Base-by-base conservation (phyloP, 192 early-diverging fungal species). In the Backusella tarrabulga region DNA sequence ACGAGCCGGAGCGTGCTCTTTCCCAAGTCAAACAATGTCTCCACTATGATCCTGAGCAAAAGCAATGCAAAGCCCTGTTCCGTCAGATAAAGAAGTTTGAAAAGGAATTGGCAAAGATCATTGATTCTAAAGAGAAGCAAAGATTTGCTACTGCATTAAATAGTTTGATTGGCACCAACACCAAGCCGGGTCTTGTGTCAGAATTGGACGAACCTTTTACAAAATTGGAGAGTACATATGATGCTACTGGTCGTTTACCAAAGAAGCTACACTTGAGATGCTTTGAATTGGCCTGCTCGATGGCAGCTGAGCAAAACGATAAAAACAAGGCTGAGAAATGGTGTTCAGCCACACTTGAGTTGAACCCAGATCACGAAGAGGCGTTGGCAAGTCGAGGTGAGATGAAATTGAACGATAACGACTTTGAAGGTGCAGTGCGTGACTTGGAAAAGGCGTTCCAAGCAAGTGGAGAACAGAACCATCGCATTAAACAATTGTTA, bases 1-100 rank as follows among this genome's bases (percentile, higher is more conserved):
- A 95, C 66, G 92, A 96, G 86, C 87, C 89, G 0, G 84, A 87
- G 72, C 88, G 89, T 36, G 92, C 94, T 3, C 66, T 95, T 50
- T 79, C 84, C 1, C 85, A 88, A 75, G 85, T 94, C 73, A 96
- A 97, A 70, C 92, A 94, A 73, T 98, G 97, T 79, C 83, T 97
- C 19, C 88, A 90, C 29, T 91, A 91, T 4, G 97, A 99, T 78
- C 96, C 95, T 1, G 97, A 99, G 46, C 90, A 98, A 80, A 95
- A 94, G 81, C 44, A 83, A 34, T 99, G 97, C 87, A 96, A 96
- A 83, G 85, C 80, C 6, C 74, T 90, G 7, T 96, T 95, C 81
- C 80, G 87, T 35, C 82, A 82, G 68, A 76, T 97, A 41, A 96
- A 95, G 71, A 87, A 88, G 44, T 82, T 95, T 32, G 92, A 95